A percentile compares a stretch with the other conserved stretches of the same genome.
These are phyloP conservation scores for Phaeomoniella chlamydospora DNA, from an alignment of 2,329 filamentous ascomycete species.

Conservation along the genomic window DNA sequence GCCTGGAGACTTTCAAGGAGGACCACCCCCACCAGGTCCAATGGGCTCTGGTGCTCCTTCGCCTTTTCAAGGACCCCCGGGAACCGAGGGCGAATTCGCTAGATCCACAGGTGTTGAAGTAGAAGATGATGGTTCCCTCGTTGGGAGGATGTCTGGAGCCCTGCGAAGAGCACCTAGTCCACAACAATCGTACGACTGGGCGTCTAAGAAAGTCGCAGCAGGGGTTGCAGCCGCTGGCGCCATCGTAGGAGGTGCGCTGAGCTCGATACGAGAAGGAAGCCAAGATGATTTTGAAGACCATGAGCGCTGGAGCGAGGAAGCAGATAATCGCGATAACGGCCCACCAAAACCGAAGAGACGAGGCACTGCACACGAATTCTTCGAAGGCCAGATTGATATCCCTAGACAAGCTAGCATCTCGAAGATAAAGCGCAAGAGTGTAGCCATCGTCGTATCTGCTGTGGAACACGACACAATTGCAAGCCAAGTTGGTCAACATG, in stretches of 20 bases:
- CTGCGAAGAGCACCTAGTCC: conserved; percentile 72
- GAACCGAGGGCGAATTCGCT: conserved; percentile 14
- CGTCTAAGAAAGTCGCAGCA: conserved; percentile 66
- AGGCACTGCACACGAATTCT: conserved; percentile 16
- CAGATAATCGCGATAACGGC: conserved; percentile 45
- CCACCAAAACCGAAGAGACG: conserved; percentile 9
- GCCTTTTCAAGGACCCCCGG: conserved; percentile 7
- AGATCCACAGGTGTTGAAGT: conserved; percentile 20
- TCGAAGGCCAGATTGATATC: conserved; percentile 9
- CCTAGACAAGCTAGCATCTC: conserved; percentile 6
- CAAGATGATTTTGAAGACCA: conserved; percentile 69
- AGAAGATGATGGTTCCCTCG: conserved; percentile 41
- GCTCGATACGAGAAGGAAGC: conserved; percentile 73
- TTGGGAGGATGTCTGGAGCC: conserved; percentile 66
- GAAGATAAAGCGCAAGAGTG: conserved; percentile 48
- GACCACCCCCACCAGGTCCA: conserved; percentile 14
- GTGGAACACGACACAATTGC: conserved; percentile 48
- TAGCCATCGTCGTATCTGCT: conserved; percentile 80
- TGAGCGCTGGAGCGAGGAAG: conserved; percentile 85
- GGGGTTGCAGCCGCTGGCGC: conserved; percentile 72
- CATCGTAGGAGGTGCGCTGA: conserved; percentile 67
- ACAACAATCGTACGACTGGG: conserved; percentile 74
- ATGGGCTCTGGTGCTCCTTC: not conserved
- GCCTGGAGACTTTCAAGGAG: conserved; percentile 5
- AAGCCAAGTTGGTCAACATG: conserved; percentile 56